Conservation (phyloP, 805 yeast genomes). For the Pichia gijzeniarum region DNA sequence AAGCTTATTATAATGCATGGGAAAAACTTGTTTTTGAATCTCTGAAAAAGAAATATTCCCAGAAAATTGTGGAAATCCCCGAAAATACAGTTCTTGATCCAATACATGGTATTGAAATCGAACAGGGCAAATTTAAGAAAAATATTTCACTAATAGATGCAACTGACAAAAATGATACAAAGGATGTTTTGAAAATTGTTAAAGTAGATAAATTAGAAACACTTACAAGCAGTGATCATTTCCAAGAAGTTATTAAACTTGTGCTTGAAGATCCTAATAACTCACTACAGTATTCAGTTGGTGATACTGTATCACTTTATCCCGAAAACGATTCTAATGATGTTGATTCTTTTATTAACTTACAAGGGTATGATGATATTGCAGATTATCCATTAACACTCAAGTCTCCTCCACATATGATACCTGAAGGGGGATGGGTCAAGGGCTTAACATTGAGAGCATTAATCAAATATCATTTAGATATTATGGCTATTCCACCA, state of each 20-base stretch:
- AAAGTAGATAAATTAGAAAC: constrained; percentile 45
- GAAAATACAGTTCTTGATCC: constrained; percentile 6
- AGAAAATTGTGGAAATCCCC: constrained; percentile 7
- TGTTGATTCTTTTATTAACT: constrained; percentile 58
- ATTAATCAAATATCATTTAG: constrained; percentile 72
- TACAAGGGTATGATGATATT: constrained; percentile 66
- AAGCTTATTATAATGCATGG: constrained; percentile 74
- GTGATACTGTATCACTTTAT: constrained; percentile 73
- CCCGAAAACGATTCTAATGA: constrained; percentile 62
- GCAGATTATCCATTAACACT: constrained; percentile 56
- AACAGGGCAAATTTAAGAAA: constrained; percentile 16
- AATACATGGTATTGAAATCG: constrained; percentile 1
- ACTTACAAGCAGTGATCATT: constrained; percentile 66
- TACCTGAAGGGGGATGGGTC: constrained; percentile 57
- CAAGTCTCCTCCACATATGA: constrained; percentile 17
- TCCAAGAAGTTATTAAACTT: constrained; percentile 81
- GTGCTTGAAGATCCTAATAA: constrained; percentile 30
- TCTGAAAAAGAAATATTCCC: constrained; percentile 11
- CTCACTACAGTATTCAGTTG: constrained; percentile 49
- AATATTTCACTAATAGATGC: background rate
- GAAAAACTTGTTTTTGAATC: constrained; percentile 38
- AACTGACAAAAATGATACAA: background rate
- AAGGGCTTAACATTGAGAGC: constrained; percentile 61
- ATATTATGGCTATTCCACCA: constrained; percentile 75
- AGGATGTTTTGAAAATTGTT: constrained; percentile 31